Base-by-base conservation (phyloP, 2,329 filamentous ascomycete genomes). In the Didymella pomorum region DNA sequence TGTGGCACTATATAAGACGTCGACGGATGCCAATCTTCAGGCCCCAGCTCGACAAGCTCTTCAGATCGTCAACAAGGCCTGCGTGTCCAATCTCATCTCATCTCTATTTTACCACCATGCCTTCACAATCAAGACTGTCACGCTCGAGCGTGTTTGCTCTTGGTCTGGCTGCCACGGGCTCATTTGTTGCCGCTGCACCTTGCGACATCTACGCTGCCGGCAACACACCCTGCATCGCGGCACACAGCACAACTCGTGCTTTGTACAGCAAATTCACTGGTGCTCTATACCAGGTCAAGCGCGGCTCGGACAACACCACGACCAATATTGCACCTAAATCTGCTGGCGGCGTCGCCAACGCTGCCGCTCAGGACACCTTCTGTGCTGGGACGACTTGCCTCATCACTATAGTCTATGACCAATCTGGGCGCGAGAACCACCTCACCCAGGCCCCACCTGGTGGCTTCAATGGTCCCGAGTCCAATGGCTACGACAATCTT, bases 401-500 rank as follows among this genome's bases (percentile, higher is more conserved):
- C 23, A 89, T 89, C 69, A 82, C 82, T 0, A 80, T 85, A 65
- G 87, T 88, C 52, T 89, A 89, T 69, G 87, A 89, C 70, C 87
- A 89, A 73, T 87, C 87, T 12, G 86, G 86, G 52, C 75, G 74
- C 1, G 80, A 80, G 0, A 89, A 89, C 61, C 84, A 89, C 65
- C 84, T 89, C 3, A 87, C 83, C 0, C 86, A 86, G 62, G 87
- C 87, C 2, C 84, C 85, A 0, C 82, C 82, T 0, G 87, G 86
- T 1, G 84, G 79, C 28, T 87, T 84, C 65, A 74, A 67, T 0
- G 87, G 87, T 10, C 86, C 86, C 0, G 84, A 84, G 23, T 42
- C 78, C 29, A 80, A 82, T 67, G 86, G 86, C 45, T 84, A 82
- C 67, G 87, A 89, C 72, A 85, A 87, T 68, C 72, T 87, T 16